phyloP scores from a whole-genome alignment of 2,329 filamentous ascomycete genomes.

The Magnaporthales sp. region DNA sequence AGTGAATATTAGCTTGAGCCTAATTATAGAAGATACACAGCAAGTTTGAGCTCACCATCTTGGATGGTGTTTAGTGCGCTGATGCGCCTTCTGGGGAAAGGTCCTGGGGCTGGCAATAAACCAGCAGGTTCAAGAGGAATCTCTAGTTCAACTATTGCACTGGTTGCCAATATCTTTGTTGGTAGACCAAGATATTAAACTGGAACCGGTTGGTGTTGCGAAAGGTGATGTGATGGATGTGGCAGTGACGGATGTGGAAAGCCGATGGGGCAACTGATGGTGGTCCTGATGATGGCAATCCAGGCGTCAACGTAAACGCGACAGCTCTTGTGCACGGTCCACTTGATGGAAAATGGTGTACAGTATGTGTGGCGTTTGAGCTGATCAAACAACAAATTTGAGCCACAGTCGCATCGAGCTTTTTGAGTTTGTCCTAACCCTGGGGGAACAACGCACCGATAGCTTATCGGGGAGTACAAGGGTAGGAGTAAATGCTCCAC shows the following conservation, averaged over 20 bases:
- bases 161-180: not conserved
- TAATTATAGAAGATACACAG: not conserved
- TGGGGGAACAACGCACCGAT: not conserved
- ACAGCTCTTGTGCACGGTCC: constrained; percentile 4
- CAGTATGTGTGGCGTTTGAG: not conserved
- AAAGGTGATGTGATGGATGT: not conserved
- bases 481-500: not conserved
- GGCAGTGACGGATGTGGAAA: constrained; percentile 2
- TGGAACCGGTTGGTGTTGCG: not conserved
- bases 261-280: not conserved
- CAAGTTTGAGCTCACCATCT: not conserved
- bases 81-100: not conserved
- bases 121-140: not conserved
- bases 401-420: not conserved
- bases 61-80: constrained; percentile 6
- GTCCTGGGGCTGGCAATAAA: not conserved
- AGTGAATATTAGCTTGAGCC: constrained; percentile 1
- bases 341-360: not conserved
- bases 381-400: not conserved
- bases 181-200: not conserved
- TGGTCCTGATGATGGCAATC: not conserved
- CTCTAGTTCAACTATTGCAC: not conserved
- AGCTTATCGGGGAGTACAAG: not conserved
- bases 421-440: not conserved
- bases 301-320: constrained; percentile 3